These are phyloP conservation scores for Xerocomus potaroensis DNA, from an alignment of 768 basidiomycete genomes.

Conservation along the genomic window DNA sequence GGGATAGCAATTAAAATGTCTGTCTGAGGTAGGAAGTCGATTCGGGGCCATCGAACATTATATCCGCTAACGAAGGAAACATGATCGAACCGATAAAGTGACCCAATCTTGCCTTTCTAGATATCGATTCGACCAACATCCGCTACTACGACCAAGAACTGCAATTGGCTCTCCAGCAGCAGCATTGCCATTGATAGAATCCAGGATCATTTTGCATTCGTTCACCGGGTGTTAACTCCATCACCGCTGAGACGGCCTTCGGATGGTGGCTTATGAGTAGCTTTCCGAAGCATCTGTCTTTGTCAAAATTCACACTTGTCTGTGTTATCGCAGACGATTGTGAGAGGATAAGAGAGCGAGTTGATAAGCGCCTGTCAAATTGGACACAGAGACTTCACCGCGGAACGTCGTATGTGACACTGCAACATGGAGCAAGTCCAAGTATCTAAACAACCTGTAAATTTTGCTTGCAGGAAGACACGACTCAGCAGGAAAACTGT, in stretches of 20 bases:
- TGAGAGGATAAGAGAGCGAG: conserved; percentile 57
- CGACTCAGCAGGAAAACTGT: conserved; percentile 85
- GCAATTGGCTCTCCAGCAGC: conserved; percentile 82
- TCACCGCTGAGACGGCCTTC: conserved; percentile 40
- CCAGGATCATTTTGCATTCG: conserved; percentile 66
- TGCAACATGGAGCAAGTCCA: conserved; percentile 75
- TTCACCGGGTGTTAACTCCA: conserved; percentile 67
- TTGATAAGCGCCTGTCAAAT: conserved; percentile 66
- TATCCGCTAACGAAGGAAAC: conserved; percentile 44
- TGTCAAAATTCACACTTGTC: conserved; percentile 79
- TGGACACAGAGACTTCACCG: conserved; percentile 42
- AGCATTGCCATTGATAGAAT: conserved; percentile 66
- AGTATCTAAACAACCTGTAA: conserved; percentile 37
- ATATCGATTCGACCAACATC: conserved; percentile 86
- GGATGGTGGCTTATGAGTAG: conserved; percentile 47
- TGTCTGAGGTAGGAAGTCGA: conserved; percentile 86
- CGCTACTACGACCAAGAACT: conserved; percentile 91
- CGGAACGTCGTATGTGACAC: conserved; percentile 78
- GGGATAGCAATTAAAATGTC: conserved; percentile 76
- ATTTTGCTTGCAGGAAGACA: conserved; percentile 64
- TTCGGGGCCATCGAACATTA: conserved; percentile 40
- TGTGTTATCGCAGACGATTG: conserved; percentile 60
- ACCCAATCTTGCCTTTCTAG: conserved; percentile 78
- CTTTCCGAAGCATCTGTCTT: conserved; percentile 53
- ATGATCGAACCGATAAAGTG: conserved; percentile 58